Base-by-base conservation (phyloP, 768 basidiomycete species). In the Leccinum incarnatum region DNA sequence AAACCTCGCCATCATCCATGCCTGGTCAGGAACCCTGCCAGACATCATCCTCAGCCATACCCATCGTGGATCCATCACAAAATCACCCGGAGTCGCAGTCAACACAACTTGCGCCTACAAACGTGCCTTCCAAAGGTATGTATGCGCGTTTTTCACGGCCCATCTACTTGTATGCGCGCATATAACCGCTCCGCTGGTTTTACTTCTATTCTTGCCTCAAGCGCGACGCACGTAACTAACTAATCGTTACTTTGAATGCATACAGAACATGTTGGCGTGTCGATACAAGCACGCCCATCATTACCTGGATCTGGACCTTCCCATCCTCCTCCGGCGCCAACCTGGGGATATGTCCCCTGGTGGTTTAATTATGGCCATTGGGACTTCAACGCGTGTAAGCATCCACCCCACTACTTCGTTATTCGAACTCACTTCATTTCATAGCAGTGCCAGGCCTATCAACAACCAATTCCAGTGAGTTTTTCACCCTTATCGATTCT, bases 231-330 rank as follows among this genome's bases (percentile, higher is more conserved):
- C 6, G 2, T 4, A 2, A 61, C 34, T 46, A 2, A 64, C 34
- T 4, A 4, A 55, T n/a, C 3, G 3, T 21, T 10, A 5, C 34
- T 51, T 46, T 15, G 27, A 50, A 51, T 40, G 6, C 56, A 12
- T 34, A 42, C 54, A 71, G 69, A 55, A 30, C 59, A 59, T 19
- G 50, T 47, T 14, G 58, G 62, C 11, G 51, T 21, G 2, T 66
- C 62, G 14, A 59, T 53, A 14, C 68, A 67, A 53, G 58, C 59
- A 23, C 56, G n/a, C 36, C 21, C 23, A 9, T 46, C 37, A 17
- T 17, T 40, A 17, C 37, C 45, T 21, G 19, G 5, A 10, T 27
- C 58, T 34, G 19, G 19, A 12, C 36, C 58, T 34, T 53, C 56
- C 6, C 54, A 36, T 51, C 15, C 36, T 12, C 11, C 53, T 10